A percentile compares a stretch with the other conserved stretches of the same genome.
phyloP scores from a whole-genome alignment of 2,329 filamentous ascomycete genomes.

The Claviceps quebecensis region DNA sequence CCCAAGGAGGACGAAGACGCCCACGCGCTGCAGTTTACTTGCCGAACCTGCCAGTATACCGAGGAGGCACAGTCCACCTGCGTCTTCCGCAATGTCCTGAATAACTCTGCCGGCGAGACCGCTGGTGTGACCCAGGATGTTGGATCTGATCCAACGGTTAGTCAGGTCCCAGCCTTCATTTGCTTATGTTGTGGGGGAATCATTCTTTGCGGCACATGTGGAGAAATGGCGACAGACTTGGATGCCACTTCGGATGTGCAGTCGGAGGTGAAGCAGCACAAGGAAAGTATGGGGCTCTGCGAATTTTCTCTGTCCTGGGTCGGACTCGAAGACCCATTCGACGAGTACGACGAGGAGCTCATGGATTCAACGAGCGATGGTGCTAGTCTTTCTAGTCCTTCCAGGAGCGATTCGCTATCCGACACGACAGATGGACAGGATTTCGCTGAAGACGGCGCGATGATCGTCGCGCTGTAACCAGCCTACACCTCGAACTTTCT shows the following conservation, averaged over 20 bases:
- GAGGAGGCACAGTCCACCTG: conserved; percentile 78
- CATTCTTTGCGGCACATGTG: conserved; percentile 29
- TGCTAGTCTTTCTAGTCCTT: background rate
- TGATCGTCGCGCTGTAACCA: conserved; percentile 4
- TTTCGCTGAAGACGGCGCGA: conserved; percentile 12
- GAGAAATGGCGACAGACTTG: conserved; percentile 14
- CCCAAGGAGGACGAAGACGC: conserved; percentile 83
- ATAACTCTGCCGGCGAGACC: conserved; percentile 83
- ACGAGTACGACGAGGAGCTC: conserved; percentile 26
- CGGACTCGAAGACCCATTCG: conserved; percentile 18
- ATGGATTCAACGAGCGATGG: conserved; percentile 9
- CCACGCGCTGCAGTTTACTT: conserved; percentile 83
- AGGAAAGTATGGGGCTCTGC: conserved; percentile 16
- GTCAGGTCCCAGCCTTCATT: conserved; percentile 38
- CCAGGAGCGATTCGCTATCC: conserved; percentile 7
- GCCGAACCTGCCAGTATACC: conserved; percentile 86
- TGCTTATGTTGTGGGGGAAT: conserved; percentile 34
- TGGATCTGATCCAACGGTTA: conserved; percentile 94
- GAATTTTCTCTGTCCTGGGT: conserved; percentile 14
- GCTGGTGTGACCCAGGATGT: conserved; percentile 97
- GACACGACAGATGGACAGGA: conserved; percentile 10
- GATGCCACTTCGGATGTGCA: conserved; percentile 3
- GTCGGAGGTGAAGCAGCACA: conserved; percentile 2
- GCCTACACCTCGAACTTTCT: background rate
- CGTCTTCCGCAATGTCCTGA: conserved; percentile 89